phyloP scores from a whole-genome alignment of 805 yeast species.

The Wickerhamomyces rabaulensis region DNA sequence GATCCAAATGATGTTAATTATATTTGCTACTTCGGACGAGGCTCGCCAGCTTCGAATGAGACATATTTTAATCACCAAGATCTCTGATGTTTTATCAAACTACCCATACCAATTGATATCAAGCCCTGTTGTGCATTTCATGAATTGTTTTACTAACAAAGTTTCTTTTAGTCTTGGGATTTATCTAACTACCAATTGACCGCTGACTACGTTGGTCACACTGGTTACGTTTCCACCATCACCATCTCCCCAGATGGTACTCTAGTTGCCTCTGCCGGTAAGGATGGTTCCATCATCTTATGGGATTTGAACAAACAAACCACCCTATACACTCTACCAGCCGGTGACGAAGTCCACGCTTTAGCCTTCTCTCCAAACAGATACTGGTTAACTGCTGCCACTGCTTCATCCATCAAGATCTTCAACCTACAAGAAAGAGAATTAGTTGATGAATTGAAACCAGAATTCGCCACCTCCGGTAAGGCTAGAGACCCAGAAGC shows the following conservation, averaged over 20 bases:
- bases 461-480: conserved; percentile 86
- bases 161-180: conserved; percentile 80
- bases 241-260: conserved; percentile 99
- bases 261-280: conserved; percentile 98
- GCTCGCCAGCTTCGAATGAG: conserved; percentile 76
- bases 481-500: conserved; percentile 97
- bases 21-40: conserved; percentile 99
- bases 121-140: neutral
- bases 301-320: conserved; percentile 91
- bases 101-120: neutral
- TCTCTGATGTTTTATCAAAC: conserved; percentile 66
- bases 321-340: conserved; percentile 87
- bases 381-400: conserved; percentile 99
- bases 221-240: conserved; percentile 95
- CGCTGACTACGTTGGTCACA: conserved; percentile 99
- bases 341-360: conserved; percentile 96
- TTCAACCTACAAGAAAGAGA: conserved; percentile 94
- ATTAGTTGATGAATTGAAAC: conserved; percentile 95
- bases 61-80: conserved; percentile 94
- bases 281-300: conserved; percentile 97
- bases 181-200: conserved; percentile 74
- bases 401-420: conserved; percentile 95
- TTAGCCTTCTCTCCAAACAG: conserved; percentile 99
- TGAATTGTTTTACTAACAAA: conserved; percentile 38
- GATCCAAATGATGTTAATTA: conserved; percentile 63